Evolutionary conservation across 2,329 filamentous ascomycete genomes (phyloP).

Genomic region (Xylariaceae sp.): DNA sequence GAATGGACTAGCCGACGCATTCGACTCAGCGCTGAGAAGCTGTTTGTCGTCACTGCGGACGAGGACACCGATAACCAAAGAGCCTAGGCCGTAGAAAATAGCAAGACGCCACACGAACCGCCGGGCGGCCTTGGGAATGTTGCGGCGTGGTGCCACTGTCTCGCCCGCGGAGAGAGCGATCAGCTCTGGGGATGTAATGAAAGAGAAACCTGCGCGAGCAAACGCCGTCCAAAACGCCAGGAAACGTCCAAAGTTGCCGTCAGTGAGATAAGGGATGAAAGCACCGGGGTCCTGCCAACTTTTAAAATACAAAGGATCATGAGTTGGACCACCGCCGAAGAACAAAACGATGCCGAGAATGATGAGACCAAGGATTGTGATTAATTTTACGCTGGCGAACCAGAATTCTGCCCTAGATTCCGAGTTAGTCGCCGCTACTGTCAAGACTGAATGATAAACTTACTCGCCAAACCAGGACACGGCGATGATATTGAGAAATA

Average conservation of each 20-base stretch:
- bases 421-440: neutral
- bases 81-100: slow-evolving; percentile 68
- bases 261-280: slow-evolving; percentile 55
- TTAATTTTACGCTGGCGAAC: slow-evolving; percentile 66
- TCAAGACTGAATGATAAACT: neutral
- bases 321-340: slow-evolving; percentile 60
- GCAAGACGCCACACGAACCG: slow-evolving; percentile 68
- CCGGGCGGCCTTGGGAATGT: slow-evolving; percentile 69
- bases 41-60: slow-evolving; percentile 69
- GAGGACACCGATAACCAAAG: slow-evolving; percentile 66
- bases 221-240: slow-evolving; percentile 65
- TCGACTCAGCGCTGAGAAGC: slow-evolving; percentile 64
- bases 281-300: slow-evolving; percentile 55
- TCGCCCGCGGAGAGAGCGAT: slow-evolving; percentile 70
- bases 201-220: slow-evolving; percentile 65
- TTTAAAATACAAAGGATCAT: slow-evolving; percentile 56
- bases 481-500: slow-evolving; percentile 63
- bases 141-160: slow-evolving; percentile 67
- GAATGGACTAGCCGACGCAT: slow-evolving; percentile 67
- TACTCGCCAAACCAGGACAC: slow-evolving; percentile 64
- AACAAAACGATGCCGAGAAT: slow-evolving; percentile 63
- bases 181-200: slow-evolving; percentile 68
- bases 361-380: slow-evolving; percentile 64
- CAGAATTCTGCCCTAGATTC: slow-evolving; percentile 58
- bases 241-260: slow-evolving; percentile 59